Conservation (phyloP, 208 protist genomes). For the Kentomonas sorsogonicus region DNA sequence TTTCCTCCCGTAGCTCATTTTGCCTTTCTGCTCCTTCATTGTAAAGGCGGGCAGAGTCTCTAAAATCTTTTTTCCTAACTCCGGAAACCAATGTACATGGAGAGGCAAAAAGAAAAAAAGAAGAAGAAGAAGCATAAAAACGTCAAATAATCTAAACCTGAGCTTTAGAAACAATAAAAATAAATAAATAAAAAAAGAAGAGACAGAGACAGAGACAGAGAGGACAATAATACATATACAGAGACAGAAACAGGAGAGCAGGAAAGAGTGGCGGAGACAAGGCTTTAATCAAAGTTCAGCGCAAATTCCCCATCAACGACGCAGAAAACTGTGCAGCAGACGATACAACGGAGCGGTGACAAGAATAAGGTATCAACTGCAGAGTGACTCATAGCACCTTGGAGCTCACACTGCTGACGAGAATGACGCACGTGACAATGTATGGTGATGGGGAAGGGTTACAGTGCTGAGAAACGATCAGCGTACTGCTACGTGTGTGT, state of each 20-base stretch:
- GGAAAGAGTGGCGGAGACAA: no score
- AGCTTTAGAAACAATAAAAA: slow-evolving; percentile 4
- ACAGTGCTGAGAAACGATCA: no score
- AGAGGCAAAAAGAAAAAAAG: not conserved
- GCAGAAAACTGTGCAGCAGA: no score
- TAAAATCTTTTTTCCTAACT: not conserved
- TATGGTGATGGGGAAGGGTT: no score
- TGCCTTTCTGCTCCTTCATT: not conserved
- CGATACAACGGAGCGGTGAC: no score
- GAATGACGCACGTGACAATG: no score
- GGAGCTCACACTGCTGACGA: no score
- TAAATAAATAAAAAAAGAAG: slow-evolving; percentile 12
- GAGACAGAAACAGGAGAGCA: no score
- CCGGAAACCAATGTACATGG: not conserved
- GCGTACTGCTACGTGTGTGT: no score
- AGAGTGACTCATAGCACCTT: no score
- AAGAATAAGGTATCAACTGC: no score
- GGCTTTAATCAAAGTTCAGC: not conserved
- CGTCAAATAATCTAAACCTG: not conserved
- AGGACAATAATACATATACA: slow-evolving; percentile 2
- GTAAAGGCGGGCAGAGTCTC: not conserved
- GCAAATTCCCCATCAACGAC: not conserved
- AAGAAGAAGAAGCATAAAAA: not conserved
- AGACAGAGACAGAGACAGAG: slow-evolving; percentile 14
- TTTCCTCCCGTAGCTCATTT: not conserved